Percentiles rank a stretch among this genome's conserved stretches.
Conservation (phyloP, 2,329 filamentous ascomycete genomes). For the Fusarium albosuccineum region DNA sequence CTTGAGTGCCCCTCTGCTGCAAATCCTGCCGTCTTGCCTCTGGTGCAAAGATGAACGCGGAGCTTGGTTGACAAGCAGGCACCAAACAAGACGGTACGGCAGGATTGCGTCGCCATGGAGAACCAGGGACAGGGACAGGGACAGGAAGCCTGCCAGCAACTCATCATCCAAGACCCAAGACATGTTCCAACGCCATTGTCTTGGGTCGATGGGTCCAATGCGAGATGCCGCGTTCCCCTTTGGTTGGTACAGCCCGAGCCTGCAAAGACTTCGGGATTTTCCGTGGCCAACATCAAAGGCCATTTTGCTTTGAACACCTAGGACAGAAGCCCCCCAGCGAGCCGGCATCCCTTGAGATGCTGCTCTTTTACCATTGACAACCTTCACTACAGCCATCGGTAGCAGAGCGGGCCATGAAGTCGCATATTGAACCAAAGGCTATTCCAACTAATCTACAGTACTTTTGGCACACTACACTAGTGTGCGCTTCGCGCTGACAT, state of each 20-base stretch:
- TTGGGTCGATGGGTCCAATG: conserved; percentile 18
- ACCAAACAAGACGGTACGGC: conserved; percentile 1
- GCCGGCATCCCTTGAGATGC: no score
- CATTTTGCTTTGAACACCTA: neutral
- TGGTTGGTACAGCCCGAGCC: neutral
- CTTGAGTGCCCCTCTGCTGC: no score
- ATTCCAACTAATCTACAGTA: no score
- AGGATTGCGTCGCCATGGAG: conserved; percentile 34
- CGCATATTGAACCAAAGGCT: no score
- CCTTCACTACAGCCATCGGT: no score
- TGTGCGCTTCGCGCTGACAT: neutral
- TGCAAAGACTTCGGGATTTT: no score
- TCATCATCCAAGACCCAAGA: conserved; percentile 27
- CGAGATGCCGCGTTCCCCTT: conserved; percentile 23
- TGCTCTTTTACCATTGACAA: no score
- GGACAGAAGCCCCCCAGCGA: neutral
- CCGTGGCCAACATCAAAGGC: no score
- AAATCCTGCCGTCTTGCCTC: no score
- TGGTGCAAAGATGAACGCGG: no score
- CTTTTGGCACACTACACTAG: neutral
- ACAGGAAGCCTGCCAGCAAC: neutral
- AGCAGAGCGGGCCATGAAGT: no score
- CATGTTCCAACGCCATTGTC: conserved; percentile 30
- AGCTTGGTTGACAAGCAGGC: no score
- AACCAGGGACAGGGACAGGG: conserved; percentile 18